Base-by-base conservation (phyloP, 2,329 filamentous ascomycete species). In the Ustulina deusta region DNA sequence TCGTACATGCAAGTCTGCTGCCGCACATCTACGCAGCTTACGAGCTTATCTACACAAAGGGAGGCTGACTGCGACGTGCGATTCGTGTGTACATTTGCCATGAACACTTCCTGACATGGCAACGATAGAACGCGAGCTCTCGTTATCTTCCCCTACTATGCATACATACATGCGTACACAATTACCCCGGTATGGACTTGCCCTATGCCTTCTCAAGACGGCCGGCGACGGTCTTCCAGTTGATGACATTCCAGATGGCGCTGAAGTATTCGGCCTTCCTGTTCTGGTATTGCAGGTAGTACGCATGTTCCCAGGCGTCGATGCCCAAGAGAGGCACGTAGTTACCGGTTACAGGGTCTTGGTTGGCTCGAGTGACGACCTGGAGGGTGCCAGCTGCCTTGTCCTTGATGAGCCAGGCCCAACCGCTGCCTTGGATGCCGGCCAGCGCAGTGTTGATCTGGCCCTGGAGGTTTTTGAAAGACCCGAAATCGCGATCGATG, bases 211-310 rank as follows among this genome's bases (percentile, higher is more conserved):
- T 74, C 58, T 75, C 74, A 48, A 78, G 64, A 42, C 77, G 72
- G 70, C 73, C 71, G 22, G 73, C 72, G 13, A 79, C 77, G n/a
- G 75, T 75, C 57, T 70, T 72, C 77, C 92, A 94, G 86, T 93
- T 93, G 78, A 94, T 84, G 55, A 94, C 91, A 74, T 93, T 89
- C 91, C 91, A 94, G 77, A 94, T 88, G 58, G 90, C 90, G 76
- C 84, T 87, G 83, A 93, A 93, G 83, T 94, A 94, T 80, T 93
- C 91, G 62, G 90, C 91, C 86, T 93, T 93, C 78, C 90, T 87
- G 83, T 94, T 94, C 86, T 93, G 86, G 81, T 94, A 94, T 73
- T 86, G 85, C 22, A 87, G 76, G 72, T 88, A 88, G 74, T 87
- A 88, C 1, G 86, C 85, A 76, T 88, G 86, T 78, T 87, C 86